These are phyloP conservation scores for Rhinocladiella similis DNA, from an alignment of 2,329 filamentous ascomycete genomes.

Conservation along the genomic window DNA sequence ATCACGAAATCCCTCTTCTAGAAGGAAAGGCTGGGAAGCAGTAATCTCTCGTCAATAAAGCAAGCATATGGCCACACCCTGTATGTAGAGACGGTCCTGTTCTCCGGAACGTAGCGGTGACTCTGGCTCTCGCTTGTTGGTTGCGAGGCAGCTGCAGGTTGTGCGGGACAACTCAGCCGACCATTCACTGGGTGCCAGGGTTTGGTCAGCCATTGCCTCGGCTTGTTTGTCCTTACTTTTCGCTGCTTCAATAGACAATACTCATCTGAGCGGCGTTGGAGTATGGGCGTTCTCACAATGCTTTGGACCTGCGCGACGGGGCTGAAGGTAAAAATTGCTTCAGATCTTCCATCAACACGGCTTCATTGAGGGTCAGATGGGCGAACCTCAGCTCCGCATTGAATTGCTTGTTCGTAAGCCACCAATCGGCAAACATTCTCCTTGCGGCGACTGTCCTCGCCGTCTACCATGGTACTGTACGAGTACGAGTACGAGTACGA, in stretches of 20 bases:
- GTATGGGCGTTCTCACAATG: not conserved
- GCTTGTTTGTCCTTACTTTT: not conserved
- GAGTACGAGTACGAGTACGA: not conserved
- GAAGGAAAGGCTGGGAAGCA: conserved; percentile 12
- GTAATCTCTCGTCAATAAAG: not conserved
- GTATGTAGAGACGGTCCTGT: not conserved
- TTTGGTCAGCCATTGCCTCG: not conserved
- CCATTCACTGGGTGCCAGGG: not conserved
- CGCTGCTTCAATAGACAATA: not conserved
- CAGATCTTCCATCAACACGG: too few species aligned
- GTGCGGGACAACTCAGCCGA: not conserved
- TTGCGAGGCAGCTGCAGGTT: not conserved
- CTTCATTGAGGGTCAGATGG: too few species aligned
- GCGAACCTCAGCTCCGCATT: not conserved
- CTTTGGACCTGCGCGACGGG: too few species aligned
- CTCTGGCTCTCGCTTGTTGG: not conserved
- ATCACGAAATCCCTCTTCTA: not conserved
- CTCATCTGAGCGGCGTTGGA: too few species aligned
- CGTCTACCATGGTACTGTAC: too few species aligned
- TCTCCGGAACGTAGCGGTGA: not conserved
- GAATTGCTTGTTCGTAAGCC: too few species aligned
- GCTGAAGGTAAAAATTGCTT: too few species aligned
- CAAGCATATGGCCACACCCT: not conserved
- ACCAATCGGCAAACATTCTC: not conserved
- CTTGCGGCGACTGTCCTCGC: too few species aligned